Conservation (phyloP, 306 rosid genomes). For the Casuarina equisetifolia region DNA sequence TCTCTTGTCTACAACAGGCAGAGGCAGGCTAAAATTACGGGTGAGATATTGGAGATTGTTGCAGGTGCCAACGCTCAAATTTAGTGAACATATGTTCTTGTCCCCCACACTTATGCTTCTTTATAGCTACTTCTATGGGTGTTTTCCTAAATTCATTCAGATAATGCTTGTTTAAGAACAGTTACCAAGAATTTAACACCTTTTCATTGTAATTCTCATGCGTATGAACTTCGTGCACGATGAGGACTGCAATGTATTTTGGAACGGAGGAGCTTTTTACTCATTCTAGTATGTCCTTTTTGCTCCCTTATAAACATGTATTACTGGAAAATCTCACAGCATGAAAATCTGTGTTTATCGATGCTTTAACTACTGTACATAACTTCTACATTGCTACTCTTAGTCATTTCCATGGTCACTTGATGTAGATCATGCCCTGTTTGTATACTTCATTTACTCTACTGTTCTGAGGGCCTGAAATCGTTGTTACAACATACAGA, state of each 20-base stretch:
- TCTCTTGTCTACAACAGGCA: constrained; percentile 63
- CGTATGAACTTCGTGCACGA: constrained; percentile 31
- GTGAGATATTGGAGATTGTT: constrained; percentile 89
- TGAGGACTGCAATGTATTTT: constrained; percentile 32
- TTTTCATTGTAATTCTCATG: constrained; percentile 29
- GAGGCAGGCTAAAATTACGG: constrained; percentile 90
- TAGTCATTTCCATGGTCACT: constrained; percentile 7
- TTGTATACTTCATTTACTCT: not conserved
- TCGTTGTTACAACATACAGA: not conserved
- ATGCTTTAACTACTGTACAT: not conserved
- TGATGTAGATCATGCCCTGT: not conserved
- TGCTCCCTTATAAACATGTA: constrained; percentile 30
- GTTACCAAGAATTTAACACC: constrained; percentile 25
- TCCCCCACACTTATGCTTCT: constrained; percentile 29
- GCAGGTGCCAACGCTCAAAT: constrained; percentile 73
- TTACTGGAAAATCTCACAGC: constrained; percentile 27
- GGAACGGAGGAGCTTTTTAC: constrained; percentile 24
- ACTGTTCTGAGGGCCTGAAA: not conserved
- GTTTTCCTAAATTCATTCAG: constrained; percentile 22
- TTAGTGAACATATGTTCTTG: constrained; percentile 13
- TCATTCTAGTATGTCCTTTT: constrained; percentile 12
- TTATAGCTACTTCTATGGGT: constrained; percentile 35
- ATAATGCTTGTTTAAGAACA: constrained; percentile 30
- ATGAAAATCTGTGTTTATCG: constrained; percentile 7
- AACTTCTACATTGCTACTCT: not conserved